A percentile compares a stretch with the other conserved stretches of the same genome.
These are phyloP conservation scores for Zoysia japonica DNA, from an alignment of 176 grass and related monocot genomes.

Conservation along the genomic window DNA sequence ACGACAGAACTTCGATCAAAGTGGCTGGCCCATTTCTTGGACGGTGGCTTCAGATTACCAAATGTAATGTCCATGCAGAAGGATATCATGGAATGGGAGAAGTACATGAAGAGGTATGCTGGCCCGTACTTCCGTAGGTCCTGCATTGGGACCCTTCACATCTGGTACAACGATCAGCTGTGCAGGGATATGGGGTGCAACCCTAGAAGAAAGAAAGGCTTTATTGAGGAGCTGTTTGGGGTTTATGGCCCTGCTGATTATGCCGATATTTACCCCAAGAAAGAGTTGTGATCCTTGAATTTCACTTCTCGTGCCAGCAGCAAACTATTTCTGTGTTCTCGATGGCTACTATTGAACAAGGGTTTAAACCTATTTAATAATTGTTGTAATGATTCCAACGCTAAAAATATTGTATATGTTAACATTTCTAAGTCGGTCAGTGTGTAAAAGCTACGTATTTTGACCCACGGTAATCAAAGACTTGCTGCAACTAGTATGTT, in stretches of 20 bases:
- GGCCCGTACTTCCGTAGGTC: slow-evolving; percentile 50
- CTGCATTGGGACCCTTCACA: slow-evolving; percentile 43
- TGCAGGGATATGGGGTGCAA: slow-evolving; percentile 66
- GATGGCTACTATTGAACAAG: too few relatives aligned
- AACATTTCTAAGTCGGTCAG: too few relatives aligned
- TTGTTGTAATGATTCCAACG: too few relatives aligned
- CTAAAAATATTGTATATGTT: too few relatives aligned
- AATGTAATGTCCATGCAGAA: slow-evolving; percentile 46
- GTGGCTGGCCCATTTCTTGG: slow-evolving; percentile 59
- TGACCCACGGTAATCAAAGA: too few relatives aligned
- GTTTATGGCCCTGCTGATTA: slow-evolving; percentile 54
- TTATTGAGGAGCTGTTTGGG: slow-evolving; percentile 44
- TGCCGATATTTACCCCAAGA: slow-evolving; percentile 39
- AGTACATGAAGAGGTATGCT: slow-evolving; percentile 59
- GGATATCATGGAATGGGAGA: slow-evolving; percentile 57
- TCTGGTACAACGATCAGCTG: slow-evolving; percentile 64
- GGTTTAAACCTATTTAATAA: too few relatives aligned
- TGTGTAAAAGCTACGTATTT: too few relatives aligned
- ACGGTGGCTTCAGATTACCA: slow-evolving; percentile 58
- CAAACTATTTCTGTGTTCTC: too few relatives aligned
- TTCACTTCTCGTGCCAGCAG: background rate
- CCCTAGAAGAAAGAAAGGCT: slow-evolving; percentile 51
- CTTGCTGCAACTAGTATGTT: too few relatives aligned
- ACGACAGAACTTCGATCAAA: slow-evolving; percentile 51
- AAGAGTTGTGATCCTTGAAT: slow-evolving; percentile 8